A percentile compares a stretch with the other conserved stretches of the same genome.
phyloP scores from a whole-genome alignment of 2,329 filamentous ascomycete genomes.

The Trichoderma brevicompactum region DNA sequence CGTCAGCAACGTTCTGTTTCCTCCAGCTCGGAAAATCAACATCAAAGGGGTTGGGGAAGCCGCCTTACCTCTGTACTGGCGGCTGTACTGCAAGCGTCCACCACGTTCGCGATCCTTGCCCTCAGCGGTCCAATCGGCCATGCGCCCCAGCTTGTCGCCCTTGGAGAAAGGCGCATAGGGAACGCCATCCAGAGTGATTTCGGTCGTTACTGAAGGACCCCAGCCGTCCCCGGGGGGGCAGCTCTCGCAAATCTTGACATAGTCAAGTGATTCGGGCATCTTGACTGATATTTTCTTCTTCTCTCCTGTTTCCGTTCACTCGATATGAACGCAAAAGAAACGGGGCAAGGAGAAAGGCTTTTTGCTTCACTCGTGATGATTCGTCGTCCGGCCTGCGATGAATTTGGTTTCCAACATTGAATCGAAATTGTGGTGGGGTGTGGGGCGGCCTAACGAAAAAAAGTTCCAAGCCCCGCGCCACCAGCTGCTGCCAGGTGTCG shows the following conservation, averaged over 20 bases:
- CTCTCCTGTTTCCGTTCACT: background rate
- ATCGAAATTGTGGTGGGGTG: conserved; percentile 52
- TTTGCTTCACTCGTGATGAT: conserved; percentile 23
- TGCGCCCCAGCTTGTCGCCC: conserved; percentile 96
- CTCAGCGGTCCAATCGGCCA: conserved; percentile 97
- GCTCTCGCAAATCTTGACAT: conserved; percentile 68
- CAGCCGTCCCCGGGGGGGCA: conserved; percentile 79
- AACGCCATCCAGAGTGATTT: conserved; percentile 91
- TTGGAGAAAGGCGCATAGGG: conserved; percentile 98
- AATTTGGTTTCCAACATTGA: conserved; percentile 42
- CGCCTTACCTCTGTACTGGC: conserved; percentile 82
- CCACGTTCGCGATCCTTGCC: conserved; percentile 82
- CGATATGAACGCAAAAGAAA: background rate
- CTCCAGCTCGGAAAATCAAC: background rate
- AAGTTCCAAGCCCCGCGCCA: conserved; percentile 29
- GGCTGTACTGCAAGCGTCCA: conserved; percentile 85
- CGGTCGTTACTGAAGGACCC: conserved; percentile 81
- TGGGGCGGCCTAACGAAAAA: conserved; percentile 39
- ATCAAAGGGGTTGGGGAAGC: background rate
- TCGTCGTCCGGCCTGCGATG: conserved; percentile 28
- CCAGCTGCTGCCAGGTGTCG: conserved; percentile 18
- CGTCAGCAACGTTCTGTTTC: background rate
- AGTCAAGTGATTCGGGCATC: conserved; percentile 61
- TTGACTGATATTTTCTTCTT: conserved; percentile 31
- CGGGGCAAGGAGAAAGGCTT: conserved; percentile 3